These are phyloP conservation scores for Fusarium tuaranense DNA, from an alignment of 2,329 filamentous ascomycete genomes.

Conservation along the genomic window DNA sequence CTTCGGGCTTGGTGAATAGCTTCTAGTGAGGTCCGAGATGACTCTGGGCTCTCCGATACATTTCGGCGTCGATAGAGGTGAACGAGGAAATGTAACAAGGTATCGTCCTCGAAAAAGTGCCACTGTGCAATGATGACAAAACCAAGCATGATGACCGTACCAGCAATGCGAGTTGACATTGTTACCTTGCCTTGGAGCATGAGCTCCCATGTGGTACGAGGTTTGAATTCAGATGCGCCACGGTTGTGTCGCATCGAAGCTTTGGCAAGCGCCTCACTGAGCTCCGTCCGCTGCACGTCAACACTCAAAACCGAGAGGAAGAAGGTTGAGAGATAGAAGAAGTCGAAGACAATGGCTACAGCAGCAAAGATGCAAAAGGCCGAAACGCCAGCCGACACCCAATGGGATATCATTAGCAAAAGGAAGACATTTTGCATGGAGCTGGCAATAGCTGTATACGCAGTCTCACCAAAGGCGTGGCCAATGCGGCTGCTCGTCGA, in stretches of 20 bases:
- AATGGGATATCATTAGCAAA: conserved; percentile 71
- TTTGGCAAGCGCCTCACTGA: conserved; percentile 77
- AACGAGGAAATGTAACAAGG: conserved; percentile 49
- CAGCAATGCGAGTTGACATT: conserved; percentile 79
- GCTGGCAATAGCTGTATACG: conserved; percentile 75
- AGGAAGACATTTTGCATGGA: conserved; percentile 77
- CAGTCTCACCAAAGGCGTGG: conserved; percentile 79
- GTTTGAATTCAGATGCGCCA: conserved; percentile 38
- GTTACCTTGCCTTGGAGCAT: conserved; percentile 74
- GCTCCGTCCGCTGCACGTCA: conserved; percentile 80
- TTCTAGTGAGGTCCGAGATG: conserved; percentile 56
- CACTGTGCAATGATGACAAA: conserved; percentile 81
- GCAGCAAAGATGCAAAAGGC: conserved; percentile 83
- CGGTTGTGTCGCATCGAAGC: conserved; percentile 58
- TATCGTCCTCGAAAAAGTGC: conserved; percentile 78
- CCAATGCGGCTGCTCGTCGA: conserved; percentile 77
- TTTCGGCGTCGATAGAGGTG: conserved; percentile 38
- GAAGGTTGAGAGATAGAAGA: conserved; percentile 83
- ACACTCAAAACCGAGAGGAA: conserved; percentile 84
- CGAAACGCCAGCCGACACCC: conserved; percentile 77
- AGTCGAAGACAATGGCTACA: conserved; percentile 80
- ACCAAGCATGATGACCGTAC: conserved; percentile 77
- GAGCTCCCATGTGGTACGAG: conserved; percentile 64
- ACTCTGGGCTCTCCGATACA: conserved; percentile 41
- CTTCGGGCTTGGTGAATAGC: conserved; percentile 80